Evolutionary conservation across 805 yeast genomes (phyloP).

Genomic region (Teunomyces barrocoloradensis): DNA sequence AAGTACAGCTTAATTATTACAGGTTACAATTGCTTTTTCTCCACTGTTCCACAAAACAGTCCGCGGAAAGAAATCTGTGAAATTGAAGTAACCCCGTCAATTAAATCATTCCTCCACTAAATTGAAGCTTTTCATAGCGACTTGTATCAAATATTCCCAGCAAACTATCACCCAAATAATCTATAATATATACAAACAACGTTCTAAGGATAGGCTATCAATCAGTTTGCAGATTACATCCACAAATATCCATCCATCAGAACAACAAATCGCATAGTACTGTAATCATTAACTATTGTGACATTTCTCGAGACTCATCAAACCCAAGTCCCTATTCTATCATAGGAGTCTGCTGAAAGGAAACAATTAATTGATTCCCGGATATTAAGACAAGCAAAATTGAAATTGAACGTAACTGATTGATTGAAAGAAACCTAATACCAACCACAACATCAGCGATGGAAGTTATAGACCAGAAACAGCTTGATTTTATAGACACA

Average conservation of each 20-base stretch:
- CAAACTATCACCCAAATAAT: neutral
- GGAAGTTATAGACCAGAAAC: constrained; percentile 2
- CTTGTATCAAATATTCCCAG: neutral
- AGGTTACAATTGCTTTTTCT: constrained; percentile 2
- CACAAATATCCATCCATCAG: neutral
- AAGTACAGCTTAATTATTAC: neutral
- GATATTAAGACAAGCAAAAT: neutral
- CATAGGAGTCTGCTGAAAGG: neutral
- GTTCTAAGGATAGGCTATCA: neutral
- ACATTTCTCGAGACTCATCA: neutral
- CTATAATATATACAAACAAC: neutral
- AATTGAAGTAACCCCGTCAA: constrained; percentile 5
- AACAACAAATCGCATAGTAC: neutral
- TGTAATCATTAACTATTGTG: neutral
- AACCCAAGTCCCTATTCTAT: neutral
- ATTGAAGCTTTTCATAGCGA: neutral
- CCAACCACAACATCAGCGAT: neutral
- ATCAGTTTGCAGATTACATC: neutral
- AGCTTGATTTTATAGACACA: constrained; percentile 20
- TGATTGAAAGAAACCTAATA: neutral
- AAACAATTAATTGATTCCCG: neutral
- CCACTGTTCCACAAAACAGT: neutral
- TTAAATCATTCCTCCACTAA: neutral
- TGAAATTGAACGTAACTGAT: neutral
- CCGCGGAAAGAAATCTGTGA: constrained; percentile 1